Evolutionary conservation across 306 rosid species (phyloP).

Genomic region (Cyclanthera cordifolia): DNA sequence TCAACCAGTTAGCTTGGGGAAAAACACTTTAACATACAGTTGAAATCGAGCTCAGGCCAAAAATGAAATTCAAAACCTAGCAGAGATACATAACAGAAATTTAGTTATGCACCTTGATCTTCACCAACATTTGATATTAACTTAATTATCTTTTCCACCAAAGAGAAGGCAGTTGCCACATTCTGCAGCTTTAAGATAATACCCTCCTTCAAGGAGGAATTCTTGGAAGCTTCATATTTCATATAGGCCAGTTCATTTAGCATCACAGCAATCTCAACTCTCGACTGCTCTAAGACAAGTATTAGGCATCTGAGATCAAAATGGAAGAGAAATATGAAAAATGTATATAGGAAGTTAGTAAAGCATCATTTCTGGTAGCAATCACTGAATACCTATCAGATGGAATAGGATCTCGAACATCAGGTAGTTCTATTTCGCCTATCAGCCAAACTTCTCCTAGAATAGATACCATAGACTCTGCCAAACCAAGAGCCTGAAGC

Average conservation of each 20-base stretch:
- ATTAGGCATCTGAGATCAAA: conserved; percentile 55
- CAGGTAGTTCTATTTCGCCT: conserved; percentile 33
- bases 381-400: conserved; percentile 45
- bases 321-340: background rate
- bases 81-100: conserved; percentile 8
- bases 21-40: background rate
- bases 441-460: conserved; percentile 68
- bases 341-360: background rate
- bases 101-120: conserved; percentile 46
- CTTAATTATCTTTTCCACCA: conserved; percentile 77
- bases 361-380: background rate
- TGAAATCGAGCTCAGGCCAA: background rate
- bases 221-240: conserved; percentile 69
- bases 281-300: conserved; percentile 84
- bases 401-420: conserved; percentile 38
- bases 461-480: conserved; percentile 61
- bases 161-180: conserved; percentile 67
- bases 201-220: conserved; percentile 39
- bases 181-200: conserved; percentile 44
- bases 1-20: background rate
- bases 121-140: conserved; percentile 44
- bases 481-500: conserved; percentile 78
- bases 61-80: background rate
- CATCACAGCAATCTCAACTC: conserved; percentile 90
- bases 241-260: conserved; percentile 77